phyloP scores from a whole-genome alignment of 768 basidiomycete species.

The Mycena sanguinolenta region DNA sequence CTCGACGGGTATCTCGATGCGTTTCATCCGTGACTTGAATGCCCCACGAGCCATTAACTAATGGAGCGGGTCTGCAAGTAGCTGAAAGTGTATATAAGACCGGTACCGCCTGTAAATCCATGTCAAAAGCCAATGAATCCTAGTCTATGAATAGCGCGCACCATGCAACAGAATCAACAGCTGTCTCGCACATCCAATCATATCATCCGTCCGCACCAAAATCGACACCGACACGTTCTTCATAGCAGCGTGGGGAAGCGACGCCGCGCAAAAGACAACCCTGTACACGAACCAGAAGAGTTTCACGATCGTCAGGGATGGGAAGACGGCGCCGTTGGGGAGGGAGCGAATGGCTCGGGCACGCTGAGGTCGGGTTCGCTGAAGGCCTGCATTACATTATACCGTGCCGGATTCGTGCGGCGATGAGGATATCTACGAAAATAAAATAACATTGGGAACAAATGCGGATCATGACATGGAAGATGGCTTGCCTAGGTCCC shows the following conservation, averaged over 20 bases:
- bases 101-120: not conserved
- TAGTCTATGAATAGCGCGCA: not conserved
- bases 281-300: constrained; percentile 4
- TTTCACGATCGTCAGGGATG: not conserved
- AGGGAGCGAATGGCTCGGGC: not conserved
- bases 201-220: not conserved
- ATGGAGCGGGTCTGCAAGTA: constrained; percentile 6
- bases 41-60: not conserved
- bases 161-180: constrained; percentile 9
- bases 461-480: not conserved
- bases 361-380: not conserved
- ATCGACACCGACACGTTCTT: not conserved
- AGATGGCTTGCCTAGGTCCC: not conserved
- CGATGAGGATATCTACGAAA: constrained; percentile 10
- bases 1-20: not conserved
- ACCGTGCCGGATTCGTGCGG: constrained; percentile 5
- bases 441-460: no score
- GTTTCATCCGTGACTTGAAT: not conserved
- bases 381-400: not conserved
- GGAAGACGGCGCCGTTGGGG: constrained; percentile 7
- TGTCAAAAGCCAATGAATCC: not conserved
- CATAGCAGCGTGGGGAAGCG: not conserved
- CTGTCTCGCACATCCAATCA: constrained; percentile 6
- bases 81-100: constrained; percentile 9
- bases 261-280: not conserved